These are phyloP conservation scores for Rossbeevera mucosa DNA, from an alignment of 768 basidiomycete species.

Conservation along the genomic window DNA sequence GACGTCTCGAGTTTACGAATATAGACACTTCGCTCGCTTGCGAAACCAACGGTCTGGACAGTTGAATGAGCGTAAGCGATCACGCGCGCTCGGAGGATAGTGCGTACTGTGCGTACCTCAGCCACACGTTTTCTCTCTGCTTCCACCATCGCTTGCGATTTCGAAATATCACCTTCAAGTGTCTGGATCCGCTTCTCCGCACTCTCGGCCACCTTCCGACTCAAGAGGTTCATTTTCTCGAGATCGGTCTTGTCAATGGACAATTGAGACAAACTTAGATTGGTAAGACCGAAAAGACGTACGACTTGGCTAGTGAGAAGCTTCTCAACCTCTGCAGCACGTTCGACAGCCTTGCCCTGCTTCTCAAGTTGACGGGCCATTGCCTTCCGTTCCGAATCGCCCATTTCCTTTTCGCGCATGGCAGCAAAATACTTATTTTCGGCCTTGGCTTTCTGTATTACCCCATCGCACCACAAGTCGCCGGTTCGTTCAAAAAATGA, in stretches of 20 bases:
- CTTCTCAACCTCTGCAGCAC: conserved; percentile 59
- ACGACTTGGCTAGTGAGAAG: conserved; percentile 57
- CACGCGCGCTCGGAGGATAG: not conserved
- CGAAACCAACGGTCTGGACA: conserved; percentile 25
- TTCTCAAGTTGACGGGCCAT: conserved; percentile 53
- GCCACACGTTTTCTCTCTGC: conserved; percentile 35
- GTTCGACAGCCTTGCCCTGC: conserved; percentile 61
- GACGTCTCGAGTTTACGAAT: conserved; percentile 20
- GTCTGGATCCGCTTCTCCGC: conserved; percentile 25
- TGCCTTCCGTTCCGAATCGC: conserved; percentile 70
- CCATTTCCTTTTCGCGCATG: conserved; percentile 84
- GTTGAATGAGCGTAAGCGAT: not conserved
- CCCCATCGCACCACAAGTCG: not conserved
- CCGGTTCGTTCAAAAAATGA: not conserved
- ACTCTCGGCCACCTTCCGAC: conserved; percentile 29
- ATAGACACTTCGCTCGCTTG: conserved; percentile 30
- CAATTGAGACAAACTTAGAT: not conserved
- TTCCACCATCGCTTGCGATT: conserved; percentile 33
- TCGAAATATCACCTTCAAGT: conserved; percentile 32
- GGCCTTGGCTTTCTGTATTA: conserved; percentile 80
- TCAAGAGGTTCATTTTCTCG: conserved; percentile 42
- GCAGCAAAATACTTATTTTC: conserved; percentile 93
- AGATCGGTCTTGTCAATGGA: conserved; percentile 31
- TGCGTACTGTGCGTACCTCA: conserved; percentile 35
- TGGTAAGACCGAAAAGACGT: conserved; percentile 22